phyloP scores from a whole-genome alignment of 805 yeast species.

The Wickerhamomyces strasburgensis region DNA sequence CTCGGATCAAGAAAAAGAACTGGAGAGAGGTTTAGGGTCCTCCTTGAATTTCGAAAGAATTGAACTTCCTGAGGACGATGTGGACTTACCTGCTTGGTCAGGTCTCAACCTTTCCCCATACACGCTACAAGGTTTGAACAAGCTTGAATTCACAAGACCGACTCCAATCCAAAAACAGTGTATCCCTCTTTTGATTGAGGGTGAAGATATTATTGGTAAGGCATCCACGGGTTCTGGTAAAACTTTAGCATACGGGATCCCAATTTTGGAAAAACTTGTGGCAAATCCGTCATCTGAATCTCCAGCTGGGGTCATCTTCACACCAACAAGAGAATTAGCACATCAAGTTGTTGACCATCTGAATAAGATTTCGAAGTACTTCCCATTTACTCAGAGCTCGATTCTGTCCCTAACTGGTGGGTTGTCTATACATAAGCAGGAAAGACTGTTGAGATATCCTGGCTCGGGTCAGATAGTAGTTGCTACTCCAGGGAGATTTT shows the following conservation, averaged over 20 bases:
- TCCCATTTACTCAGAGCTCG: conserved; percentile 49
- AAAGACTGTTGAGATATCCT: conserved; percentile 59
- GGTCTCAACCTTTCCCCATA: conserved; percentile 43
- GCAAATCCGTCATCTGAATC: conserved; percentile 26
- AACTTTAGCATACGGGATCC: conserved; percentile 92
- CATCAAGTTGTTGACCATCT: conserved; percentile 88
- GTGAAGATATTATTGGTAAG: conserved; percentile 85
- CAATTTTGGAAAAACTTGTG: conserved; percentile 69
- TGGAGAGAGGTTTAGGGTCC: conserved; percentile 3
- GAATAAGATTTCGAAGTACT: conserved; percentile 44
- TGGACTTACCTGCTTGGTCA: conserved; percentile 60
- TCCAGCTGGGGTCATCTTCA: conserved; percentile 76
- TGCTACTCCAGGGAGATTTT: conserved; percentile 93
- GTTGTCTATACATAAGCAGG: conserved; percentile 88
- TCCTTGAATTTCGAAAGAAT: conserved; percentile 28
- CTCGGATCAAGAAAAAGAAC: conserved; percentile 18
- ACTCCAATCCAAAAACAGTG: conserved; percentile 78
- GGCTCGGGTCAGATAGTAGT: conserved; percentile 74
- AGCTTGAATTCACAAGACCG: conserved; percentile 59
- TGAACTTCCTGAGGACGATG: conserved; percentile 31
- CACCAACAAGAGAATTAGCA: conserved; percentile 96
- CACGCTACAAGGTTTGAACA: conserved; percentile 56
- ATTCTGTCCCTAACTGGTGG: conserved; percentile 91
- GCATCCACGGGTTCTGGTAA: conserved; percentile 98
- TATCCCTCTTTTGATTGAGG: conserved; percentile 69